Evolutionary conservation across 2,329 filamentous ascomycete species (phyloP).

Genomic region (Aspergillus sp.): DNA sequence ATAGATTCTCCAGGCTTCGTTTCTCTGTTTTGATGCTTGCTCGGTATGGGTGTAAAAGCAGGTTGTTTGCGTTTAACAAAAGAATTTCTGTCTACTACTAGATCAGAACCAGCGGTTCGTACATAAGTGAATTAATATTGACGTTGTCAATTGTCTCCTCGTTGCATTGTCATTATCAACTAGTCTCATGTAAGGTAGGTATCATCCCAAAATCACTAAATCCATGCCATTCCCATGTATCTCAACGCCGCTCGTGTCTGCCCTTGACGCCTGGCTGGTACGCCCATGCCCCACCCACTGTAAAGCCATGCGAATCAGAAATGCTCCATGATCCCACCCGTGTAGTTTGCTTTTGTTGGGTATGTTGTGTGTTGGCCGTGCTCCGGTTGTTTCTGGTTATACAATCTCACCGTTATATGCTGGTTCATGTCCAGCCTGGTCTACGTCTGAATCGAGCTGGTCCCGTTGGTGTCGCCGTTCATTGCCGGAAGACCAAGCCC

Average conservation of each 20-base stretch:
- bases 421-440: not conserved
- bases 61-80: constrained; percentile 7
- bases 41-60: constrained; percentile 12
- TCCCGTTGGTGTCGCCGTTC: constrained; percentile 12
- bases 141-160: not conserved
- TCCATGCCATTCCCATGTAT: not conserved
- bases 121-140: constrained; percentile 9
- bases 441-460: not conserved
- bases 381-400: too few species aligned
- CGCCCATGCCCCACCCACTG: not conserved
- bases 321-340: not conserved
- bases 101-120: not conserved
- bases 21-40: constrained; percentile 2
- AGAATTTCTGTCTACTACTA: constrained; percentile 1
- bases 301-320: not conserved
- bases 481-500: constrained; percentile 6
- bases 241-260: not conserved
- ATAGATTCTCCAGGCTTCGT: constrained; percentile 6
- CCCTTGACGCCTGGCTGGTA: not conserved
- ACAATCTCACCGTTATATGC: not conserved
- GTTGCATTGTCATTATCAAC: not conserved
- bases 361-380: too few species aligned
- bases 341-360: not conserved
- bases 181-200: not conserved
- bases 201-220: constrained; percentile 4